These are phyloP conservation scores for Gracilaria gracilis DNA, from an alignment of 23 red algal genomes.

Conservation along the genomic window DNA sequence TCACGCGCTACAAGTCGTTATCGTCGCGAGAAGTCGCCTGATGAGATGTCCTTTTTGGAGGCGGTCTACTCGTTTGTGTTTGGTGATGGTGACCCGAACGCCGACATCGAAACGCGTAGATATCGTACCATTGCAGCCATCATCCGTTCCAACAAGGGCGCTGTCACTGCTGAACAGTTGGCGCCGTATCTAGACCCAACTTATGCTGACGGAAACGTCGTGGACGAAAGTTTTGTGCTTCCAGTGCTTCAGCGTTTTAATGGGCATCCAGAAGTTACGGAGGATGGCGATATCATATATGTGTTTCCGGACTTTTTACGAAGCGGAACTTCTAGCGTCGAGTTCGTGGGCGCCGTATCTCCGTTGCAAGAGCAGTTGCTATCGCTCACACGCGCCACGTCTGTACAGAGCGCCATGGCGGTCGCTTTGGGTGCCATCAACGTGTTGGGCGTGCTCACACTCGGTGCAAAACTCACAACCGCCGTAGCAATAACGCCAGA, in stretches of 20 bases:
- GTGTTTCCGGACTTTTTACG: conserved; percentile 82
- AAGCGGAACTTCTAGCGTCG: conserved; percentile 36
- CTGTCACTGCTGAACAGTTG: conserved; percentile 94
- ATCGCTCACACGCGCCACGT: conserved; percentile 56
- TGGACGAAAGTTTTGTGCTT: conserved; percentile 90
- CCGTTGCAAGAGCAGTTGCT: conserved; percentile 48
- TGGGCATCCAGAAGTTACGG: conserved; percentile 91
- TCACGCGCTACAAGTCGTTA: conserved; percentile 15
- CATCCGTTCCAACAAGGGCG: conserved; percentile 84
- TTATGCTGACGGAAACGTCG: conserved; percentile 8
- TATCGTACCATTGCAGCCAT: conserved; percentile 78
- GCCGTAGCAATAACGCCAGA: conserved; percentile 61
- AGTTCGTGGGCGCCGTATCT: conserved; percentile 48
- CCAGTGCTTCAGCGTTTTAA: conserved; percentile 88
- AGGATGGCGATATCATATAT: conserved; percentile 96
- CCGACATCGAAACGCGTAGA: conserved; percentile 70
- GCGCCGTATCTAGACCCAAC: conserved; percentile 77
- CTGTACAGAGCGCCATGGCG: conserved; percentile 44
- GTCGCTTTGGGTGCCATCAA: conserved; percentile 77
- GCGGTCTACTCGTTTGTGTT: conserved; percentile 97
- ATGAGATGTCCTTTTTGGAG: conserved; percentile 91
- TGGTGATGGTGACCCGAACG: conserved; percentile 98
- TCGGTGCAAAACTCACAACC: conserved; percentile 68
- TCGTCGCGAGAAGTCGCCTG: conserved; percentile 19
- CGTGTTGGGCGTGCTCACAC: conserved; percentile 76